phyloP scores from a whole-genome alignment of 805 yeast species.

The Candida ponderosae region DNA sequence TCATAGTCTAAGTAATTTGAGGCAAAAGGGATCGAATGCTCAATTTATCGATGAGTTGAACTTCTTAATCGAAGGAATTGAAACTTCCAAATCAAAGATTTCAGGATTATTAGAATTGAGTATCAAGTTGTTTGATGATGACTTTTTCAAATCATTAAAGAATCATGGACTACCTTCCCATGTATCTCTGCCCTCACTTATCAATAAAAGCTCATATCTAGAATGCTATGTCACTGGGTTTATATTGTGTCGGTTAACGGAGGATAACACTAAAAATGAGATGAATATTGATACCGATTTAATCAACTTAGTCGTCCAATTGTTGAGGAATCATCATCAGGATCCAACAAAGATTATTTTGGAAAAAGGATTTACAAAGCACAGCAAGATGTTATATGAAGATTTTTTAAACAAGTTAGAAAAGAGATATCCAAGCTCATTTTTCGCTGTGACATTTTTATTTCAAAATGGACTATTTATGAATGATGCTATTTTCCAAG shows the following conservation, averaged over 20 bases:
- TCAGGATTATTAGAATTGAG: slow-evolving; percentile 19
- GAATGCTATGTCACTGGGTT: slow-evolving; percentile 9
- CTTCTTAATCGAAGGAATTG: slow-evolving; percentile 20
- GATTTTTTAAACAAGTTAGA: slow-evolving; percentile 6
- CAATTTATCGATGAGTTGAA: slow-evolving; percentile 27
- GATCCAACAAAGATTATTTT: background rate
- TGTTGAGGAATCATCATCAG: background rate
- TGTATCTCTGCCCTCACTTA: slow-evolving; percentile 1
- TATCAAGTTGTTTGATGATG: slow-evolving; percentile 13
- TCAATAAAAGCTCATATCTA: background rate
- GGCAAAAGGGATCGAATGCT: slow-evolving; percentile 26
- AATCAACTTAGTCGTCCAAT: background rate
- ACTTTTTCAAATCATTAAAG: slow-evolving; percentile 11
- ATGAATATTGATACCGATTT: slow-evolving; percentile 1
- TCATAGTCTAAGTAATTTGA: slow-evolving; percentile 20
- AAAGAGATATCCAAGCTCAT: slow-evolving; percentile 3
- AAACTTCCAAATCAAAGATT: slow-evolving; percentile 9
- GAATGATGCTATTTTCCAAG: background rate
- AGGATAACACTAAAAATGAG: background rate
- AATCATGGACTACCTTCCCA: slow-evolving; percentile 9
- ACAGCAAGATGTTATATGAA: slow-evolving; percentile 2
- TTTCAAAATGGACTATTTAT: slow-evolving; percentile 6
- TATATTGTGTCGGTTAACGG: slow-evolving; percentile 10
- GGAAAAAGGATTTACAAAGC: slow-evolving; percentile 1
- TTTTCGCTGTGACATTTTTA: slow-evolving; percentile 9